Percentiles rank a stretch among this genome's conserved stretches.
Evolutionary conservation across 768 basidiomycete species (phyloP).

Genomic region (Filobasidium floriforme): DNA sequence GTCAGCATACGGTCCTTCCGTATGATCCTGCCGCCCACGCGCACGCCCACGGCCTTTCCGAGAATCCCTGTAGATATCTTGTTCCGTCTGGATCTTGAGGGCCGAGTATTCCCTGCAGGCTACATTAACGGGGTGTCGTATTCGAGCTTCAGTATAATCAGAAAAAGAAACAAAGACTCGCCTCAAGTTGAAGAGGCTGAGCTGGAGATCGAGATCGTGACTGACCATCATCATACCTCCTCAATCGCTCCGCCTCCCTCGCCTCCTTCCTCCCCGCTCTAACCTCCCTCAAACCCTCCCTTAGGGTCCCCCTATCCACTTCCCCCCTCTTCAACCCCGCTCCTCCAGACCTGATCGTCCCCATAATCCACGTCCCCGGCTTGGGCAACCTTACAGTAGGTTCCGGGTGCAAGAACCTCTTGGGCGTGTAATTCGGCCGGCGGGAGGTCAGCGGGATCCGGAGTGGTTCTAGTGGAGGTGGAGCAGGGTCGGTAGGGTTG

Average conservation of each 20-base stretch:
- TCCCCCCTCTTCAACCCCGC: not conserved
- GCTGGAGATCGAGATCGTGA: too few relatives aligned
- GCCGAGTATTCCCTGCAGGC: slow-evolving; percentile 4
- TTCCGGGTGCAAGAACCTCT: not conserved
- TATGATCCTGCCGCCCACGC: too few relatives aligned
- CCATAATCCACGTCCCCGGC: not conserved
- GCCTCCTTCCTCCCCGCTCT: not conserved
- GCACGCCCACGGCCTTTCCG: not conserved
- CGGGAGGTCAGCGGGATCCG: not conserved
- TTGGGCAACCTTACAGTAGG: slow-evolving; percentile 1
- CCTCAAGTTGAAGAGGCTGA: too few relatives aligned
- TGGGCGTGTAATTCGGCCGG: not conserved
- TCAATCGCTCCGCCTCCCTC: slow-evolving; percentile 6
- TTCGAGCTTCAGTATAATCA: too few relatives aligned
- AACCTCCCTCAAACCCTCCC: not conserved
- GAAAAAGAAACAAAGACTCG: too few relatives aligned
- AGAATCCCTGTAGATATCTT: not conserved
- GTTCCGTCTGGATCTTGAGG: slow-evolving; percentile 5
- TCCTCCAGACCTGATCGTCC: not conserved
- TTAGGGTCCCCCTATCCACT: not conserved
- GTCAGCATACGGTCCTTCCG: too few relatives aligned
- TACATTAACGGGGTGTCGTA: not conserved
- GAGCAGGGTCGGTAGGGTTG: not conserved
- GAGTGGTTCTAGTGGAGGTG: not conserved
- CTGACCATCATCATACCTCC: slow-evolving; percentile 7